Evolutionary conservation across 2,329 filamentous ascomycete genomes (phyloP).

Genomic region (Tolypocladium tropicale): DNA sequence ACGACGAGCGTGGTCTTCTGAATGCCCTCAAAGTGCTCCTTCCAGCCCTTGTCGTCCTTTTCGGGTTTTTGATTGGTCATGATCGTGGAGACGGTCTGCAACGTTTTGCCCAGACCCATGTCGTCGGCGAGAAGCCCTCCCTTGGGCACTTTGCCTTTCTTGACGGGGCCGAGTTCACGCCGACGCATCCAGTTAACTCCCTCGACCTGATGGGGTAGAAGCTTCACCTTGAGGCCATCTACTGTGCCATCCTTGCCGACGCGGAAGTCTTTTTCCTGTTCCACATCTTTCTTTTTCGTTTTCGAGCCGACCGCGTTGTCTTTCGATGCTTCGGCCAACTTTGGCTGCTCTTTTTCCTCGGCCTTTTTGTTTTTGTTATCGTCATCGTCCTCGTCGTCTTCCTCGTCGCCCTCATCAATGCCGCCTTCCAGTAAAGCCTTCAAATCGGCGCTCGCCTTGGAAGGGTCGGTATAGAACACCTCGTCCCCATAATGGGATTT

Average conservation of each 20-base stretch:
- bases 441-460: conserved; percentile 63
- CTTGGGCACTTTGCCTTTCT: conserved; percentile 72
- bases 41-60: conserved; percentile 47
- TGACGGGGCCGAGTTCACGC: conserved; percentile 77
- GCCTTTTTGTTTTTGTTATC: no score
- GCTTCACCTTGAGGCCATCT: conserved; percentile 74
- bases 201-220: conserved; percentile 89
- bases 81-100: conserved; percentile 85
- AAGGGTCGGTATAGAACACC: conserved; percentile 56
- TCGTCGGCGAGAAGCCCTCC: conserved; percentile 95
- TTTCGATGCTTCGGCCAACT: conserved; percentile 1
- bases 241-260: conserved; percentile 41
- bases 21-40: conserved; percentile 57
- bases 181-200: conserved; percentile 93
- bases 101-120: conserved; percentile 93
- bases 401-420: conserved; percentile 66
- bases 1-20: conserved; percentile 82
- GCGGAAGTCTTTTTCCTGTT: conserved; percentile 6
- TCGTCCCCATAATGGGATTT: conserved; percentile 25
- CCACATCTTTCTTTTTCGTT: conserved; percentile 10
- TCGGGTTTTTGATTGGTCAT: conserved; percentile 66
- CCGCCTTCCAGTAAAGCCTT: conserved; percentile 76
- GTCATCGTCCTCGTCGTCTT: no score
- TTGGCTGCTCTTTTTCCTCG: conserved; percentile 26
- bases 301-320: conserved; percentile 12